Evolutionary conservation across 352 stramenopile species (phyloP).

Genomic region (Thalassiosira mediterranea): DNA sequence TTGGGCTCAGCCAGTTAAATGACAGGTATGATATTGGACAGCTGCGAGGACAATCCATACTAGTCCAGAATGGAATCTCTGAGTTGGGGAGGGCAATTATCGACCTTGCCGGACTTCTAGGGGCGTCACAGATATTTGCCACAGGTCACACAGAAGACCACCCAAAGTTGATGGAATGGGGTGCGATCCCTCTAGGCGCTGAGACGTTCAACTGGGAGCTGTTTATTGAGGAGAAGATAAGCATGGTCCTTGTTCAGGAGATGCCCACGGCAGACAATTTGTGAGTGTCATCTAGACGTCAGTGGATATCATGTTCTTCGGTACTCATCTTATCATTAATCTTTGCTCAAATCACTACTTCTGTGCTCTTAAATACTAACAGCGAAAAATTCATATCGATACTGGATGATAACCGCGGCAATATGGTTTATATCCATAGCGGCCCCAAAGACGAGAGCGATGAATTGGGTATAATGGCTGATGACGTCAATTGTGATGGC

Average conservation of each 20-base stretch:
- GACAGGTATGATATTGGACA: slow-evolving; percentile 46
- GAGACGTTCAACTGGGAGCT: slow-evolving; percentile 48
- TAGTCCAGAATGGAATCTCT: slow-evolving; percentile 50
- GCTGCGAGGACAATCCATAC: slow-evolving; percentile 34
- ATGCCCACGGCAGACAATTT: slow-evolving; percentile 46
- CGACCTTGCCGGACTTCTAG: slow-evolving; percentile 36
- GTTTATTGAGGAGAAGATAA: slow-evolving; percentile 44
- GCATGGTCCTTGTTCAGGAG: slow-evolving; percentile 42
- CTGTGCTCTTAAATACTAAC: too few relatives aligned
- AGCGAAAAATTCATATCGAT: slow-evolving; percentile 35
- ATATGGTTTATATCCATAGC: slow-evolving; percentile 36
- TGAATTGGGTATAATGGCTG: slow-evolving; percentile 8
- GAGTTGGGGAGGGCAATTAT: slow-evolving; percentile 50
- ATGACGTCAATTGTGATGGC: slow-evolving; percentile 23
- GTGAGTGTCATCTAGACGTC: too few relatives aligned
- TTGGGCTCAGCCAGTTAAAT: slow-evolving; percentile 23
- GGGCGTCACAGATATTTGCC: slow-evolving; percentile 46
- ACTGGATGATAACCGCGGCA: slow-evolving; percentile 31
- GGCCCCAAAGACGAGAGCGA: slow-evolving; percentile 17
- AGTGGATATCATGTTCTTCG: too few relatives aligned
- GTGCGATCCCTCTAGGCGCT: slow-evolving; percentile 32
- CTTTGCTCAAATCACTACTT: too few relatives aligned
- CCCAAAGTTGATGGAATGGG: slow-evolving; percentile 21
- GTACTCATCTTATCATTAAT: too few relatives aligned
- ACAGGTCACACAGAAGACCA: slow-evolving; percentile 41